Evolutionary conservation across 805 yeast species (phyloP), one percentile per base, ranked within the genome.

Genomic region (Kuraishia capsulata): DNA sequence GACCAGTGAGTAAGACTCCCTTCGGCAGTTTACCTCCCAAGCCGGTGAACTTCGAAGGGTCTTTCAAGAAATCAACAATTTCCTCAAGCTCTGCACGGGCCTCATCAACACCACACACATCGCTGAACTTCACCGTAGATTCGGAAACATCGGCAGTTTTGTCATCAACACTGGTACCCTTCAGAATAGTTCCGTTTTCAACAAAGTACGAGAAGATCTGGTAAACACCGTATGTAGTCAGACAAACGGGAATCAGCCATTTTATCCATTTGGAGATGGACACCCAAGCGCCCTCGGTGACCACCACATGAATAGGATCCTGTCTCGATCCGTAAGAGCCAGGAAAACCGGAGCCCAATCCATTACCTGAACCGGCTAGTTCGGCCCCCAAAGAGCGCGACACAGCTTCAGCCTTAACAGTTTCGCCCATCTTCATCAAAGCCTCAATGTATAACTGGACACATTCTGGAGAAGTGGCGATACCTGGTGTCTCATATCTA

Each of bases 21-120:
- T 90, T 92, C 42, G 98, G 97, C 51, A 92, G 70, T 60, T 89
- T 89, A 37, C 98, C 99, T 48, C 99, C 99, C 36, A 92, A 71
- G 1, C 95, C 95, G 37, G 97, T 94, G 64, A 88, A 92, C 59
- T 86, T 84, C 16, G 96, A 77, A 17, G 99, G 98, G 58, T 92
- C 97, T 55, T 88, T 88, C 53, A 92, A 73, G 54, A 92, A 92
- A 43, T 90, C 97, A n/a, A 92, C 99, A 51, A 94, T 85, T 61
- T 92, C 99, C 61, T 92, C 96, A 45, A 92, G 71, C 64, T 92
- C 98, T 5, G 94, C 86, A 53, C 97, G 79, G 3, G 99, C 98
- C 65, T 92, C 99, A 61, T 94, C 99, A 44, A 90, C 95, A 41
- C 99, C 99, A 53, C 89, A 81, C 26, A 94, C 97, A 57, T 92